phyloP scores from a whole-genome alignment of 495 filamentous ascomycete species.

The Daldinia grandis region DNA sequence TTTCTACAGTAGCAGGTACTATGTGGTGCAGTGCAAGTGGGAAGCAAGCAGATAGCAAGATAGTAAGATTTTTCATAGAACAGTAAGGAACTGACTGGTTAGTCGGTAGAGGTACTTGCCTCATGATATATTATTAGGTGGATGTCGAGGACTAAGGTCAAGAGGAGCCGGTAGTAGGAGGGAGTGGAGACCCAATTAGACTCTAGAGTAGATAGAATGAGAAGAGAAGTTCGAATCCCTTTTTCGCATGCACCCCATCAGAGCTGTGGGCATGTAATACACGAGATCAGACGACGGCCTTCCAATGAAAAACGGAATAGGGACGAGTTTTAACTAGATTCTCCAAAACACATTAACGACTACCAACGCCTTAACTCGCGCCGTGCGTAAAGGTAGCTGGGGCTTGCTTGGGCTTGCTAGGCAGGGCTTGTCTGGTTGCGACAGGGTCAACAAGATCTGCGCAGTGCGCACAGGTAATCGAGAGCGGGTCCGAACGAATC shows the following conservation, averaged over 20 bases:
- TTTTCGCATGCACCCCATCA: conserved; percentile 30
- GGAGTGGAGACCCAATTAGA: conserved; percentile 45
- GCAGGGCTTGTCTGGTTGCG: conserved; percentile 41
- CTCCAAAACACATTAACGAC: conserved; percentile 42
- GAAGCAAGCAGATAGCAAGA: conserved; percentile 13
- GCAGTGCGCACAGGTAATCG: conserved; percentile 43
- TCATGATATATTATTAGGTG: conserved; percentile 45
- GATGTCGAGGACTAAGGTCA: conserved; percentile 35
- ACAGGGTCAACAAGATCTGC: conserved; percentile 43
- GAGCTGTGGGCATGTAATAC: conserved; percentile 38
- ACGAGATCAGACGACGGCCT: conserved; percentile 37
- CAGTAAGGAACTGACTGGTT: conserved; percentile 9
- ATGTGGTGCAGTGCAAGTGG: neutral
- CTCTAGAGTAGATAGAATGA: conserved; percentile 35
- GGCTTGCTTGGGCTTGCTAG: conserved; percentile 37
- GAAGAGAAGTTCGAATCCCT: conserved; percentile 36
- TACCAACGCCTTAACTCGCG: conserved; percentile 42
- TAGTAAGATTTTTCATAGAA: neutral
- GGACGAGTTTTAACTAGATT: conserved; percentile 33
- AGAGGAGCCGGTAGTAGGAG: conserved; percentile 24
- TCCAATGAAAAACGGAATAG: conserved; percentile 37
- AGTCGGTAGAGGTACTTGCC: conserved; percentile 34
- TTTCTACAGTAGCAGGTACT: neutral
- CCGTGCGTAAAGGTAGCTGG: conserved; percentile 40
- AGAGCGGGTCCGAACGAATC: conserved; percentile 39